Conservation (phyloP, 2,329 filamentous ascomycete genomes). For the Penicillium sp. region DNA sequence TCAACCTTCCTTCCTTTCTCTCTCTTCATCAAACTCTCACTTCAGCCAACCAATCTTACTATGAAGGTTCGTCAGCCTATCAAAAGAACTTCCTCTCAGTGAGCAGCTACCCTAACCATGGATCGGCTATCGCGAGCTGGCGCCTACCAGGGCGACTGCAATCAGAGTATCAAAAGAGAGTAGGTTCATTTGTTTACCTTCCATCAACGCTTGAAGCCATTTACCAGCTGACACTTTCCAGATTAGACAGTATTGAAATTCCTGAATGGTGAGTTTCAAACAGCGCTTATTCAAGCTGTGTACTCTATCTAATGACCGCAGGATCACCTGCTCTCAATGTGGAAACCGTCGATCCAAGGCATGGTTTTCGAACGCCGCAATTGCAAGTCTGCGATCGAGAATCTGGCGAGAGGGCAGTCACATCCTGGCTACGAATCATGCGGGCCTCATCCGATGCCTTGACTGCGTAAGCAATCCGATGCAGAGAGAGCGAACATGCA, state of each 20-base stretch:
- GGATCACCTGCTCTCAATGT: neutral
- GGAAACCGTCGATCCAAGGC: neutral
- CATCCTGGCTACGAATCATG: neutral
- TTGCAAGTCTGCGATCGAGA: neutral
- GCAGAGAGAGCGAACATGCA: slow-evolving; percentile 7
- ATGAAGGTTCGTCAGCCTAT: too few species aligned
- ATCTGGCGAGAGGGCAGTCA: neutral
- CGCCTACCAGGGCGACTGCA: neutral
- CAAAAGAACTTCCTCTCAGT: too few species aligned
- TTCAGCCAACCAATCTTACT: too few species aligned
- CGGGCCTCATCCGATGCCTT: slow-evolving; percentile 5
- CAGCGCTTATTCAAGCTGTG: too few species aligned
- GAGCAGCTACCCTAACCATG: too few species aligned
- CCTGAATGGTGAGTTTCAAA: neutral
- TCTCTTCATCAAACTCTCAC: too few species aligned
- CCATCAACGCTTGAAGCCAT: too few species aligned
- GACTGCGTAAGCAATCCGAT: neutral
- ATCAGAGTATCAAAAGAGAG: neutral
- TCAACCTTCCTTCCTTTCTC: too few species aligned
- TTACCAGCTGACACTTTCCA: too few species aligned
- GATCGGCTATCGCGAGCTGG: neutral
- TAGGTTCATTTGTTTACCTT: neutral
- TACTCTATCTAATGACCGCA: neutral
- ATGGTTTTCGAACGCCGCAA: neutral
- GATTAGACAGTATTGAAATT: neutral